These are phyloP conservation scores for Naegleria lovaniensis DNA, from an alignment of 208 protist species.

Conservation along the genomic window DNA sequence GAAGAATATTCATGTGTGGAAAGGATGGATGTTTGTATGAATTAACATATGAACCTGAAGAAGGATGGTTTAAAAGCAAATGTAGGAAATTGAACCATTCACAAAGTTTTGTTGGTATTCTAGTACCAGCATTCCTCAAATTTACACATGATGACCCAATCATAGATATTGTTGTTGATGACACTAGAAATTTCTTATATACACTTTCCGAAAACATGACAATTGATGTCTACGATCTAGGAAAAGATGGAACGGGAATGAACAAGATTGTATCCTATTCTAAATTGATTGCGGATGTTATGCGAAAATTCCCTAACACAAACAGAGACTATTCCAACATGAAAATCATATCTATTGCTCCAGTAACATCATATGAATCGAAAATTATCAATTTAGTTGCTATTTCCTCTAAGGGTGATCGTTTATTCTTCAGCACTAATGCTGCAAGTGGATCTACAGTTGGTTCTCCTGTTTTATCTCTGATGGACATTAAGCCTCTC, in stretches of 20 bases:
- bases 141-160: neutral
- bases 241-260: conserved; percentile 19
- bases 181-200: conserved; percentile 38
- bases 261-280: neutral
- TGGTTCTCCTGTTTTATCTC: neutral
- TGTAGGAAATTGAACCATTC: conserved; percentile 33
- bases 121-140: conserved; percentile 22
- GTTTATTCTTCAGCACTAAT: conserved; percentile 32
- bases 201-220: conserved; percentile 35
- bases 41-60: conserved; percentile 43
- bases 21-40: conserved; percentile 50
- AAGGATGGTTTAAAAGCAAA: conserved; percentile 37
- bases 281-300: conserved; percentile 9
- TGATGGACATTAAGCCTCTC: neutral
- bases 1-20: conserved; percentile 51
- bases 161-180: conserved; percentile 38
- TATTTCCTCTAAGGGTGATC: conserved; percentile 23
- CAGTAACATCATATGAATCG: conserved; percentile 27
- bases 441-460: neutral
- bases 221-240: conserved; percentile 3
- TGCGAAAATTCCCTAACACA: neutral
- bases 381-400: conserved; percentile 33
- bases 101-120: neutral
- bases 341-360: conserved; percentile 30
- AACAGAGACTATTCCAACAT: neutral